Conservation (phyloP, 2,329 filamentous ascomycete genomes). For the Aspergillus sp. region DNA sequence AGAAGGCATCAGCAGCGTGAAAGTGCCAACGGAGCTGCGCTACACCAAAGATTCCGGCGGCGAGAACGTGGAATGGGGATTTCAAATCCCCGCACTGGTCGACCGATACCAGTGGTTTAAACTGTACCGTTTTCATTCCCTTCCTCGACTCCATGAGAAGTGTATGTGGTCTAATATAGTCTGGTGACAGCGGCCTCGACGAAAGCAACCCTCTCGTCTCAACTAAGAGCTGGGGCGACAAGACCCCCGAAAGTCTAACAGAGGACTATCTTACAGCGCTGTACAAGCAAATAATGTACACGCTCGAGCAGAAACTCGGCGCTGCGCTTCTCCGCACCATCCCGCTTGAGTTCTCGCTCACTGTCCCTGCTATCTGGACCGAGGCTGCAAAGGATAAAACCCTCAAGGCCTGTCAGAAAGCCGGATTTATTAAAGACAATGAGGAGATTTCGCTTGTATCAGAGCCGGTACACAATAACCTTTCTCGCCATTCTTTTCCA, state of each 20-base stretch:
- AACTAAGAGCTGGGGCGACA: conserved; percentile 7
- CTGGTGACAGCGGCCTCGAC: conserved; percentile 2
- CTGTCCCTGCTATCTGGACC: conserved; percentile 9
- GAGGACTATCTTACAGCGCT: conserved; percentile 7
- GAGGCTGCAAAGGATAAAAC: conserved; percentile 12
- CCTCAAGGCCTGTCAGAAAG: conserved; percentile 7
- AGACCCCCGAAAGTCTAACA: not conserved
- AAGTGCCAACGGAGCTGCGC: conserved; percentile 5
- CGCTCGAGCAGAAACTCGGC: conserved; percentile 7
- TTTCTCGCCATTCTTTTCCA: not conserved
- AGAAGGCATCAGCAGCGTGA: conserved; percentile 11
- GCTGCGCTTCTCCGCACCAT: conserved; percentile 4
- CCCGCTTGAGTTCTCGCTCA: conserved; percentile 8
- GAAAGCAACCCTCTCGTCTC: conserved; percentile 7
- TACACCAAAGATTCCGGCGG: not conserved
- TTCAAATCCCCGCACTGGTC: conserved; percentile 4
- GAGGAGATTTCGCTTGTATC: not conserved
- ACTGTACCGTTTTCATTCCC: not conserved
- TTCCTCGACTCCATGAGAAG: not conserved
- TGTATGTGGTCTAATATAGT: too few relatives aligned
- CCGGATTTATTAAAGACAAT: not conserved
- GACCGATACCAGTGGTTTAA: conserved; percentile 13
- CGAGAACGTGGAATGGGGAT: conserved; percentile 6
- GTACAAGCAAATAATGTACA: conserved; percentile 11
- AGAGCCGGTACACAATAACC: not conserved